A percentile compares a stretch with the other conserved stretches of the same genome.
These are phyloP conservation scores for Botrytis porri DNA, from an alignment of 2,329 filamentous ascomycete genomes.

Conservation along the genomic window DNA sequence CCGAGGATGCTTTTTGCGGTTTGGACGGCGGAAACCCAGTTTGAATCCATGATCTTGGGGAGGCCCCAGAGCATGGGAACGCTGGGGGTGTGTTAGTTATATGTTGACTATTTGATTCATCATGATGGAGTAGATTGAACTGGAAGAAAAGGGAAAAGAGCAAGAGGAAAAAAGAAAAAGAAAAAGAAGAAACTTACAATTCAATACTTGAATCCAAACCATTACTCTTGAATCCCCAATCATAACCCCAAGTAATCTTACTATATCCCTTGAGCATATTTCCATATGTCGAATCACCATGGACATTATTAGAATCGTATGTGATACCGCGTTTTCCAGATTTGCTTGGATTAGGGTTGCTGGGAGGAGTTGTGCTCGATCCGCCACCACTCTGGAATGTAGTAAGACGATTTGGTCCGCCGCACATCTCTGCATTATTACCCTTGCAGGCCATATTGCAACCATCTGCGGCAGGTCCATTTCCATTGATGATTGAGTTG, in stretches of 20 bases:
- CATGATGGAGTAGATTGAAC: not conserved
- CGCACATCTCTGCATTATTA: conserved; percentile 31
- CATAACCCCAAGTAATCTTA: conserved; percentile 60
- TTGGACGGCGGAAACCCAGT: conserved; percentile 52
- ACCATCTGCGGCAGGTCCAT: conserved; percentile 25
- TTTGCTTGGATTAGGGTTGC: not conserved
- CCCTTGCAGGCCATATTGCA: conserved; percentile 36
- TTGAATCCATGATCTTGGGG: conserved; percentile 42
- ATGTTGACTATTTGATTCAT: not conserved
- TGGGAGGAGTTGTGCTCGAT: not conserved
- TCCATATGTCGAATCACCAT: conserved; percentile 21
- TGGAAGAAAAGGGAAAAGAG: not conserved
- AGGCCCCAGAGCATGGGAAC: conserved; percentile 65
- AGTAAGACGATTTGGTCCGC: conserved; percentile 25
- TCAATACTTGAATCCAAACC: conserved; percentile 44
- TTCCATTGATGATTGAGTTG: conserved; percentile 26
- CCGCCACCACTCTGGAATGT: conserved; percentile 6
- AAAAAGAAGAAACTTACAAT: conserved; percentile 26
- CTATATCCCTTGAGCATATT: conserved; percentile 46
- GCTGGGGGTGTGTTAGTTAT: conserved; percentile 23
- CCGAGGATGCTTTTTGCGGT: conserved; percentile 55
- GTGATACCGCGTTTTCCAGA: conserved; percentile 60
- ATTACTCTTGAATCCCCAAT: conserved; percentile 56
- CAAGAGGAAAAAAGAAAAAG: too few species aligned
- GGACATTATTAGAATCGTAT: conserved; percentile 54